Base-by-base conservation (phyloP, 2,329 filamentous ascomycete species). In the Paramyrothecium roridum region DNA sequence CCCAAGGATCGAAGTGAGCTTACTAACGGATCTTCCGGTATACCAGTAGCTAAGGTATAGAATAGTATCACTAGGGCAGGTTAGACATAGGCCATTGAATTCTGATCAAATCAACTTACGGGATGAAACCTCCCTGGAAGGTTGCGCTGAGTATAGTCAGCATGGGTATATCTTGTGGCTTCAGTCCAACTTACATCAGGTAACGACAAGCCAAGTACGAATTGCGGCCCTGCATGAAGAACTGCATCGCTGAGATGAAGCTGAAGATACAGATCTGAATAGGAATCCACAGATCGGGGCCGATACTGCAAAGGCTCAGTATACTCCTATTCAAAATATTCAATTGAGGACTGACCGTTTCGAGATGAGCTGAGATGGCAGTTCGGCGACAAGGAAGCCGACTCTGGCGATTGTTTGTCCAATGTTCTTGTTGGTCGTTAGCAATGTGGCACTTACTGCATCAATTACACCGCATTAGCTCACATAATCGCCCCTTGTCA, bases 31-130 rank as follows among this genome's bases (percentile, higher is more conserved):
- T 60, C 47, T 79, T 2, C 83, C 81, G 12, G 82, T 90, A 70
- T 90, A 91, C 71, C 86, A 91, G 67, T 90, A 90, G 26, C 80
- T 84, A 2, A 89, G 75, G 64, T 88, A 89, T 1, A 86, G 71
- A 52, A 87, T 81, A 43, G 65, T 68, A 58, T 71, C 65, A 12
- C 66, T 68, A 16, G 40, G n/a, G 3, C 52, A 56, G 4, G 50
- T 57, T 3, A 61, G 19, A 54, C 45, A 56, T 21, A 56, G 52
- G 48, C 45, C 16, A 30, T 50, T 26, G 8, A 17, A 33, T 13
- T 33, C 3, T 22, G 33, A 26, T 52, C 1, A 48, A 59, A 22
- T 45, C 26, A 48, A 77, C 82, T 64, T 81, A 83, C 7, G 84
- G 83, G 55, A 87, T 87, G 59, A 88, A 87, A 3, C 83, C 72